These are phyloP conservation scores for Grigorovia humatica DNA, from an alignment of 805 yeast species.

Conservation along the genomic window DNA sequence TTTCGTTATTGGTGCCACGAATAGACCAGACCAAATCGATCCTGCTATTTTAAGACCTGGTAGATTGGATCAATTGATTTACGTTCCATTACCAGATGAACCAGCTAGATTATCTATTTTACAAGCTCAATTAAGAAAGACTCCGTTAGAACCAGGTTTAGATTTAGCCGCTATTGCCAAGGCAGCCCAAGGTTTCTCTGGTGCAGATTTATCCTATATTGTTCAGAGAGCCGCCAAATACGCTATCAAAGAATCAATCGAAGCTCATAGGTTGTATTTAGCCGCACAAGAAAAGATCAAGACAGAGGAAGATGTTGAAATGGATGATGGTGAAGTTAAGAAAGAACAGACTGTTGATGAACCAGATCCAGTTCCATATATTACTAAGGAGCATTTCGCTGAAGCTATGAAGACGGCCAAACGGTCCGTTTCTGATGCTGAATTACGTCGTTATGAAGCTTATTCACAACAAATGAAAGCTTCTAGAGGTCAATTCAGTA, in stretches of 20 bases:
- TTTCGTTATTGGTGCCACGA: slow-evolving; percentile 97
- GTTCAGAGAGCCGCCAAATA: slow-evolving; percentile 98
- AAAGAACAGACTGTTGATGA: slow-evolving; percentile 48
- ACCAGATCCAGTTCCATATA: slow-evolving; percentile 85
- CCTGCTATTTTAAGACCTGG: slow-evolving; percentile 99
- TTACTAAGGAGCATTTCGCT: slow-evolving; percentile 88
- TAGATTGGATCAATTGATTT: slow-evolving; percentile 94
- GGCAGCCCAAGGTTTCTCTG: slow-evolving; percentile 95
- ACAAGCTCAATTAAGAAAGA: slow-evolving; percentile 92
- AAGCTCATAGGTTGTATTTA: slow-evolving; percentile 51
- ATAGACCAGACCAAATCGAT: slow-evolving; percentile 98
- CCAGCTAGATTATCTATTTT: slow-evolving; percentile 86
- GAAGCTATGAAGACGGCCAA: slow-evolving; percentile 99
- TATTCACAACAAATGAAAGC: slow-evolving; percentile 94
- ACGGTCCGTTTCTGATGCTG: slow-evolving; percentile 94
- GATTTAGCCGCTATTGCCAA: slow-evolving; percentile 82
- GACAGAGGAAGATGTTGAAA: slow-evolving; percentile 40
- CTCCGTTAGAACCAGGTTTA: slow-evolving; percentile 96
- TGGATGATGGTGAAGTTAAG: slow-evolving; percentile 29
- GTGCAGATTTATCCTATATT: slow-evolving; percentile 96
- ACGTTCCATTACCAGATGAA: slow-evolving; percentile 97
- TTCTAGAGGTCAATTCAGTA: slow-evolving; percentile 88
- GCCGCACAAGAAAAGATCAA: slow-evolving; percentile 31
- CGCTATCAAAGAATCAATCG: slow-evolving; percentile 96
- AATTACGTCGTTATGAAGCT: slow-evolving; percentile 96